phyloP scores from a whole-genome alignment of 2,329 filamentous ascomycete species.

The Rachicladosporium sp. region DNA sequence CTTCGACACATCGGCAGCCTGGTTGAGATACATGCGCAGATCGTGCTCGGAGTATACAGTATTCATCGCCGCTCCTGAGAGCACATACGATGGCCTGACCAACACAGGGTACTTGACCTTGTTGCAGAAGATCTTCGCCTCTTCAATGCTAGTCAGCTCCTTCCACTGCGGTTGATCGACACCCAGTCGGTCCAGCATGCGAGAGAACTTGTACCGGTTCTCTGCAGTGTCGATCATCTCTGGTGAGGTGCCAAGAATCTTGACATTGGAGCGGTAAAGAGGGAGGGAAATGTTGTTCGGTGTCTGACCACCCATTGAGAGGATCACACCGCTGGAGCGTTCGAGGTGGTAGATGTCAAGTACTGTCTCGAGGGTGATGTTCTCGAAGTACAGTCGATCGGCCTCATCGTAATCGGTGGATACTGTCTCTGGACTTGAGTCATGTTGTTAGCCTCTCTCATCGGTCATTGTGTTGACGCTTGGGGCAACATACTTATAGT shows the following conservation, averaged over 20 bases:
- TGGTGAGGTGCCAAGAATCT: conserved; percentile 86
- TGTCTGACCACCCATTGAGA: conserved; percentile 94
- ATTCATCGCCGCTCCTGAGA: conserved; percentile 98
- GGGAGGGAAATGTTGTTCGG: conserved; percentile 95
- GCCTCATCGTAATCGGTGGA: conserved; percentile 89
- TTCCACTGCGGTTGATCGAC: conserved; percentile 98
- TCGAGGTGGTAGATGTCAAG: conserved; percentile 91
- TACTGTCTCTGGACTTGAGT: conserved; percentile 78
- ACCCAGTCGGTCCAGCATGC: conserved; percentile 87
- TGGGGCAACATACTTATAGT: conserved; percentile 32
- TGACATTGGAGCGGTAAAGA: conserved; percentile 77
- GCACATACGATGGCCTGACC: conserved; percentile 89
- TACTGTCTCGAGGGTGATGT: conserved; percentile 79
- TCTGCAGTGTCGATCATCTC: conserved; percentile 98
- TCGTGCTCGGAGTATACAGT: conserved; percentile 96
- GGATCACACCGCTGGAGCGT: conserved; percentile 68
- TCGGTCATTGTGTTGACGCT: no score
- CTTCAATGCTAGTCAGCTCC: conserved; percentile 87
- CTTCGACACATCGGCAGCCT: conserved; percentile 84
- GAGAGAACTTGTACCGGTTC: conserved; percentile 97
- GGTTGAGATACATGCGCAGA: conserved; percentile 73
- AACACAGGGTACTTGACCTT: conserved; percentile 87
- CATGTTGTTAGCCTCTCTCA: no score
- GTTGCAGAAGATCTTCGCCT: conserved; percentile 76
- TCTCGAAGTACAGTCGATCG: conserved; percentile 91